Evolutionary conservation across 352 stramenopile species (phyloP), one percentile per base, ranked within the genome.

Genomic region (Phytophthora aleatoria): DNA sequence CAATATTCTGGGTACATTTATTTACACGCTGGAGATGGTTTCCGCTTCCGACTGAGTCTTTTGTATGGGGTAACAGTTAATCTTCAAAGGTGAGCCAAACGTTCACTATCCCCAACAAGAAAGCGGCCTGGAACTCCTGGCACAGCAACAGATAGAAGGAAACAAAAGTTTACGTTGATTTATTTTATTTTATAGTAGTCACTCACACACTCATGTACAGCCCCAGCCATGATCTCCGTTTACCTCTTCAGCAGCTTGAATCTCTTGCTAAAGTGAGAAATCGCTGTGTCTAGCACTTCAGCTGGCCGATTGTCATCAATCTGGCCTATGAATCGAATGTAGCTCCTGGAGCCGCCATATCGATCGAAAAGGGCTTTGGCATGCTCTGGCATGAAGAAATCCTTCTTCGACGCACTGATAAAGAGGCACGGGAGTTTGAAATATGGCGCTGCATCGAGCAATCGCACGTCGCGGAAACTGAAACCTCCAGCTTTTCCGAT

Each of bases 371-470:
- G 60, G 10, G 71, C 52, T 51, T 69, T 69, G 13, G 85, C 79
- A 27, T 92, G 83, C 9, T 77, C 63, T 16, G 85, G 85, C 10
- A 67, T 78, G 39, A 94, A 87, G 35, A 94, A 94, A 51, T 92
- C 85, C 30, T 87, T 86, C 69, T 89, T 86, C 0, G 72, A 85
- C 12, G 79, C 78, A 38, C 75, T 87, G 30, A 91, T 67, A 64
- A 94, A 94, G 13, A 90, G 51, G 20, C 85, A 90, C 2, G 85
- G 76, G 12, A 84, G 52, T 31, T 53, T 68, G 48, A 90, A 79
- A 9, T 63, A 57, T 30, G 63, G 54, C 10, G 73, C 78, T 16
- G 69, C 64, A 33, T 83, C 74, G 26, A 94, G 59, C 30, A 90
- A 61, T 10, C 66, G 58, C 6, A 92, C 70, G 54, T 92, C 83